phyloP scores from a whole-genome alignment of 768 basidiomycete species.

The button mushroom (Agaricus bisporus) region DNA sequence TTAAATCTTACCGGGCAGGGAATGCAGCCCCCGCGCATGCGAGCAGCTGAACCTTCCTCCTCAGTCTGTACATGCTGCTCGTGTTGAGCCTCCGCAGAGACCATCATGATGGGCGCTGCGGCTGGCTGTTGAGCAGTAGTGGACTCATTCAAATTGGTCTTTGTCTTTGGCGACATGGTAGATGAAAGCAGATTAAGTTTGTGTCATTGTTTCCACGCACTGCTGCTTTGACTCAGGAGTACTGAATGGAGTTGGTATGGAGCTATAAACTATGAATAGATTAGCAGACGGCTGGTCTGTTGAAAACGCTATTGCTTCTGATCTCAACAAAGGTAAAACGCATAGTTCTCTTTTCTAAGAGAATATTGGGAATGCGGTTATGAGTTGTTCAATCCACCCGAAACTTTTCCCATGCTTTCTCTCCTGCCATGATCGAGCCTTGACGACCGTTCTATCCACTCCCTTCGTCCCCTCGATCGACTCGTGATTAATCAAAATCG shows the following conservation, averaged over 20 bases:
- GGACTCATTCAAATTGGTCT: neutral
- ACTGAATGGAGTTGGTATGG: too few relatives aligned
- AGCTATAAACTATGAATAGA: too few relatives aligned
- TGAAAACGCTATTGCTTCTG: too few relatives aligned
- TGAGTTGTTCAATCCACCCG: constrained; percentile 47
- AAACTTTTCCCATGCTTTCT: constrained; percentile 49
- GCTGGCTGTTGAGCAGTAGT: constrained; percentile 15
- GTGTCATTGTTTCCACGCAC: too few relatives aligned
- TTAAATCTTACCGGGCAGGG: constrained; percentile 18
- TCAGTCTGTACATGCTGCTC: constrained; percentile 9
- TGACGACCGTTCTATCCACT: constrained; percentile 15
- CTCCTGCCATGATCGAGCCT: constrained; percentile 33
- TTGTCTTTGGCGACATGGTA: neutral
- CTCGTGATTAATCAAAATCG: constrained; percentile 12
- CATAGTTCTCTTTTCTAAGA: too few relatives aligned
- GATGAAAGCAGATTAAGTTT: too few relatives aligned
- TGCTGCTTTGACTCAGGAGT: too few relatives aligned
- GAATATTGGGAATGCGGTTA: constrained; percentile 60
- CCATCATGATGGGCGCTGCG: constrained; percentile 12
- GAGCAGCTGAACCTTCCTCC: constrained; percentile 12
- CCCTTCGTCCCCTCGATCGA: constrained; percentile 4
- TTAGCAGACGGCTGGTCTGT: too few relatives aligned
- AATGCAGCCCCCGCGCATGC: constrained; percentile 23
- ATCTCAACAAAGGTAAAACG: too few relatives aligned
- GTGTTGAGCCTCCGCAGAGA: constrained; percentile 5